Base-by-base conservation (phyloP, 208 protist genomes). In the Leishmania martiniquensis region DNA sequence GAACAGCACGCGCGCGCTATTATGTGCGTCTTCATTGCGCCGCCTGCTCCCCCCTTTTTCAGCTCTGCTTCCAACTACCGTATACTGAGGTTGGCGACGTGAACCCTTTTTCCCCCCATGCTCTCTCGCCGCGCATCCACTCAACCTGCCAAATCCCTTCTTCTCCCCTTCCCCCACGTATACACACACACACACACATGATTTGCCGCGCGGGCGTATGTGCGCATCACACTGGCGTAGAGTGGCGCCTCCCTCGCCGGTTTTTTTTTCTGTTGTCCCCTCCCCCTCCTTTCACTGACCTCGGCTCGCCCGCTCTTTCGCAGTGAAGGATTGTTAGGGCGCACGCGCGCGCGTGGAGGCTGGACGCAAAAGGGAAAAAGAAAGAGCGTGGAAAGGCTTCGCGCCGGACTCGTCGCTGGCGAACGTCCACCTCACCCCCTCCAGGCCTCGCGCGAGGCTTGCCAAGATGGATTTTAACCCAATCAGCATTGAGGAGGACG, bases 401-500 rank as follows among this genome's bases (percentile, higher is more conserved):
- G 63, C 20, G 42, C 25, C 12, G 42, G 39, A 32, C 7, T 42
- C n/a, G 62, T 42, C 25, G 39, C 29, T 49, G 3, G 10, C 42
- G 15, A 37, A 25, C 63, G 63, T 51, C 63, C 25, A 20, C 37
- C 49, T 25, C 9, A 32, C 37, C n/a, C 34, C 17, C 15, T 69
- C 42, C 22, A 51, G 63, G n/a, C 42, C 22, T 39, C 47, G 15
- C 6, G 44, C n/a, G 10, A 55, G 45, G 47, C 12, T 44, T 13
- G 45, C 45, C 37, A 13, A 45, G 34, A 93, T 93, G 89, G 81
- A 89, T 45, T 95, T 91, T 68, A 90, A 95, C 72, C 87, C 89
- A 0, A 93, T 95, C 81, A 88, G 80, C 42, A 90, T 95, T 70
- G 91, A 91, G 66, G 87, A 91, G 44, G 81, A 86, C 13, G 82